Evolutionary conservation across 176 grass and related monocot genomes (phyloP).

Genomic region (Triticum monococcum): DNA sequence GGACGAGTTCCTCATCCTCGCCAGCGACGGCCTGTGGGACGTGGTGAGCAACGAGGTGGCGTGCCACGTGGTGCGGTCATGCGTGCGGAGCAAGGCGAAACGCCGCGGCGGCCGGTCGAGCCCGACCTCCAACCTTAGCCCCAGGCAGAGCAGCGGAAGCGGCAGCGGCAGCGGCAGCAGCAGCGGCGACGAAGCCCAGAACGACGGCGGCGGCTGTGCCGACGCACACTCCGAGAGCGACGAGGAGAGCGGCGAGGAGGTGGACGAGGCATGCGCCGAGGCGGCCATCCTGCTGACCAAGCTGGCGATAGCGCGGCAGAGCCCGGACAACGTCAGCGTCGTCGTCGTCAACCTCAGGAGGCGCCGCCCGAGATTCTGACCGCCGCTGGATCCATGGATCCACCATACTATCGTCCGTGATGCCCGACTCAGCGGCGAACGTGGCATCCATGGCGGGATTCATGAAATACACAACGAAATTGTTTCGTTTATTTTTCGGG

Average conservation of each 20-base stretch:
- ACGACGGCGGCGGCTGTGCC: not conserved
- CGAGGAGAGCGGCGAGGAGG: constrained; percentile 34
- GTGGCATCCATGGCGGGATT: not conserved
- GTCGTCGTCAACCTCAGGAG: constrained; percentile 67
- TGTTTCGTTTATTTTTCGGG: constrained; percentile 14
- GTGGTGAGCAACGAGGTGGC: constrained; percentile 88
- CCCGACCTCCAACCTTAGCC: constrained; percentile 47
- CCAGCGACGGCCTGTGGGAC: constrained; percentile 92
- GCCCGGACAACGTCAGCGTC: constrained; percentile 74
- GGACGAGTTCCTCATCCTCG: constrained; percentile 86
- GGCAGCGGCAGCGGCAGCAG: constrained; percentile 3
- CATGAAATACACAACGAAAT: not conserved
- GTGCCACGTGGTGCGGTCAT: constrained; percentile 65
- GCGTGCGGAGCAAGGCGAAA: constrained; percentile 31
- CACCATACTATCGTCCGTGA: not conserved
- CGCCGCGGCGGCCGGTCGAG: not conserved
- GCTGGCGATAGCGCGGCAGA: constrained; percentile 76
- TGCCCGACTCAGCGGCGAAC: not conserved
- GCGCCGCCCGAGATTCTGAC: constrained; percentile 38
- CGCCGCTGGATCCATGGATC: not conserved
- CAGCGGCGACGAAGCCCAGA: constrained; percentile 28
- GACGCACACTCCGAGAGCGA: constrained; percentile 30
- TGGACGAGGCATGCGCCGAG: constrained; percentile 56
- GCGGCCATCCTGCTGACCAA: constrained; percentile 80
- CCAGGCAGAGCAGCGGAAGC: constrained; percentile 30